phyloP scores from a whole-genome alignment of 164 flowering plant genomes.

The Brasenia schreberi region DNA sequence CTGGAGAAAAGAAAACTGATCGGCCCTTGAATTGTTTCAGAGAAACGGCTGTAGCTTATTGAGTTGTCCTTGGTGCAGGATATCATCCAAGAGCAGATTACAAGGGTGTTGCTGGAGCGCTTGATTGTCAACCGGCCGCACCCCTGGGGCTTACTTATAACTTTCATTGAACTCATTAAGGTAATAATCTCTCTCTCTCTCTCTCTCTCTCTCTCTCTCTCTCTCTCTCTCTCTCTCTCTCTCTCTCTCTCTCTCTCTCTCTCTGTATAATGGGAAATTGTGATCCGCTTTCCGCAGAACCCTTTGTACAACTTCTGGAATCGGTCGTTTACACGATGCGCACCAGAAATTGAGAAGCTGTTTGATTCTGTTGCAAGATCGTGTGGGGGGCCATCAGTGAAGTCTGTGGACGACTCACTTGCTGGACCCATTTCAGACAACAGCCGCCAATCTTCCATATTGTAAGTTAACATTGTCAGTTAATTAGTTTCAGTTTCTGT shows the following conservation, averaged over 20 bases:
- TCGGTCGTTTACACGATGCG: constrained; percentile 73
- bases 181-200: constrained; percentile 15
- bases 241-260: not conserved
- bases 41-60: too few relatives aligned
- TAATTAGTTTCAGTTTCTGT: too few relatives aligned
- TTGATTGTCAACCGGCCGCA: constrained; percentile 87
- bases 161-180: constrained; percentile 96
- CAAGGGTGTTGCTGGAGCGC: constrained; percentile 87
- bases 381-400: constrained; percentile 58
- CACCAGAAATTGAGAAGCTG: constrained; percentile 87
- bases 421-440: not conserved
- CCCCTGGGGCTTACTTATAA: constrained; percentile 97
- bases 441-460: not conserved
- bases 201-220: not conserved
- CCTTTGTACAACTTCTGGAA: constrained; percentile 93
- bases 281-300: constrained; percentile 35
- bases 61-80: constrained; percentile 28
- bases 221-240: not conserved
- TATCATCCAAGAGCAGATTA: constrained; percentile 92
- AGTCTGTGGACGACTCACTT: constrained; percentile 48
- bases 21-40: too few relatives aligned
- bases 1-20: not conserved
- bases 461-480: too few relatives aligned
- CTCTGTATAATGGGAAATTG: not conserved
- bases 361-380: constrained; percentile 92